A percentile compares a stretch with the other conserved stretches of the same genome.
Evolutionary conservation across 371 early-diverging fungal species (phyloP).

Genomic region (Haplosporangium sp.): DNA sequence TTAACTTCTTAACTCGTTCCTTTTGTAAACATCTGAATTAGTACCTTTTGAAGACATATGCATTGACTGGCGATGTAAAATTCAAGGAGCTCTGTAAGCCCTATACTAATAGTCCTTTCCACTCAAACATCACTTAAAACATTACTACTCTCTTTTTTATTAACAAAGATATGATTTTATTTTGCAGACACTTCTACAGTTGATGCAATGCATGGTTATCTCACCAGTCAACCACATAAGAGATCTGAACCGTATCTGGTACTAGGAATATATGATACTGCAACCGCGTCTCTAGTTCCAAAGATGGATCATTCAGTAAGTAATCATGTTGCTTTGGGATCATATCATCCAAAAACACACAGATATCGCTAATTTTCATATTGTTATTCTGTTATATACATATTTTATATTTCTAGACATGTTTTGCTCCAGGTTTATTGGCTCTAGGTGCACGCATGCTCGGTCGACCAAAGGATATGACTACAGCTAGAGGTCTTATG

Average conservation of each 20-base stretch:
- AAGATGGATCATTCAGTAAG: slow-evolving; percentile 69
- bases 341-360: not conserved
- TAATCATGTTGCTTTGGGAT: not conserved
- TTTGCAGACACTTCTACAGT: slow-evolving; percentile 59
- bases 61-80: slow-evolving; percentile 61
- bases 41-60: slow-evolving; percentile 76
- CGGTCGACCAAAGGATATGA: slow-evolving; percentile 60
- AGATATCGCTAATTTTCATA: too few relatives aligned
- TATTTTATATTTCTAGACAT: slow-evolving; percentile 54
- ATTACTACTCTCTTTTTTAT: too few relatives aligned
- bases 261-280: slow-evolving; percentile 62
- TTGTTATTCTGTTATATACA: too few relatives aligned
- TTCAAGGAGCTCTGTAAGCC: slow-evolving; percentile 57
- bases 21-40: slow-evolving; percentile 23
- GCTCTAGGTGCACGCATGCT: slow-evolving; percentile 67
- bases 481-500: slow-evolving; percentile 61
- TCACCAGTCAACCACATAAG: slow-evolving; percentile 61
- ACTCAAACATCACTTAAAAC: not conserved
- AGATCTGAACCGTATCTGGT: slow-evolving; percentile 56
- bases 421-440: slow-evolving; percentile 80
- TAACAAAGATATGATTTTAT: too few relatives aligned
- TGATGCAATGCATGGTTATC: slow-evolving; percentile 63
- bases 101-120: not conserved
- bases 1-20: too few relatives aligned
- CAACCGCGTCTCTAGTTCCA: slow-evolving; percentile 29